Evolutionary conservation across 2,329 filamentous ascomycete genomes (phyloP).

Genomic region (Phyllosticta capitalensis): DNA sequence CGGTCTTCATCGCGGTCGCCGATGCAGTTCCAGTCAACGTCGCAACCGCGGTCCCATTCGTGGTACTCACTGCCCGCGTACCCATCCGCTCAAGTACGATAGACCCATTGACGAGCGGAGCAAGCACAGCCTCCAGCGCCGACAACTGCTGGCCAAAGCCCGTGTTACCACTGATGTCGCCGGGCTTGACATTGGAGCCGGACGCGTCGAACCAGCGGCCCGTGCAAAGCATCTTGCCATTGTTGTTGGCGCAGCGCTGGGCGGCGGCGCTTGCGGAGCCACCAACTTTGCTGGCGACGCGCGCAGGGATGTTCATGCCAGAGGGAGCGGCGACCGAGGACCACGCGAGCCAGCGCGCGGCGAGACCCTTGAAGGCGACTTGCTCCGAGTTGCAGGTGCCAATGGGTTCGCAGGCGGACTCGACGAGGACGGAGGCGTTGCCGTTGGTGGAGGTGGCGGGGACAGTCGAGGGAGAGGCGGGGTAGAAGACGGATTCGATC

Average conservation of each 20-base stretch:
- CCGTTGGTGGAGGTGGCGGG: slow-evolving; percentile 42
- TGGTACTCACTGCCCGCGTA: background rate
- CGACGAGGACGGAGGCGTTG: slow-evolving; percentile 49
- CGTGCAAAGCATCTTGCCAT: slow-evolving; percentile 36
- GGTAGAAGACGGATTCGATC: background rate
- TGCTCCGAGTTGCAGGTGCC: slow-evolving; percentile 60
- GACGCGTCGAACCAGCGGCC: slow-evolving; percentile 33
- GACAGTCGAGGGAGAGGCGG: slow-evolving; percentile 22
- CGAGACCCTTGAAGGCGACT: slow-evolving; percentile 66
- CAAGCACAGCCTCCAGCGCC: slow-evolving; percentile 38
- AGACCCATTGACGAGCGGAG: background rate
- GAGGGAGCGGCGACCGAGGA: slow-evolving; percentile 35
- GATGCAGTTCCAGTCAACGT: background rate
- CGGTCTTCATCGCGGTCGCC: background rate
- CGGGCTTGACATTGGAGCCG: slow-evolving; percentile 32
- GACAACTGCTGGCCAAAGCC: slow-evolving; percentile 53
- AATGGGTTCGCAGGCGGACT: slow-evolving; percentile 55
- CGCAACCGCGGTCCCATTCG: background rate
- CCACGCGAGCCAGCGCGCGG: slow-evolving; percentile 53
- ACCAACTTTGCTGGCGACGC: slow-evolving; percentile 32
- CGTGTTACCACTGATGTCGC: slow-evolving; percentile 33
- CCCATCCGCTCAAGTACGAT: background rate
- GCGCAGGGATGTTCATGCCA: slow-evolving; percentile 27
- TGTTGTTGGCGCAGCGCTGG: slow-evolving; percentile 22
- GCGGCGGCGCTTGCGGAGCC: slow-evolving; percentile 34